Conservation (phyloP, 257 asterid genomes). For the Agastache rugosa region DNA sequence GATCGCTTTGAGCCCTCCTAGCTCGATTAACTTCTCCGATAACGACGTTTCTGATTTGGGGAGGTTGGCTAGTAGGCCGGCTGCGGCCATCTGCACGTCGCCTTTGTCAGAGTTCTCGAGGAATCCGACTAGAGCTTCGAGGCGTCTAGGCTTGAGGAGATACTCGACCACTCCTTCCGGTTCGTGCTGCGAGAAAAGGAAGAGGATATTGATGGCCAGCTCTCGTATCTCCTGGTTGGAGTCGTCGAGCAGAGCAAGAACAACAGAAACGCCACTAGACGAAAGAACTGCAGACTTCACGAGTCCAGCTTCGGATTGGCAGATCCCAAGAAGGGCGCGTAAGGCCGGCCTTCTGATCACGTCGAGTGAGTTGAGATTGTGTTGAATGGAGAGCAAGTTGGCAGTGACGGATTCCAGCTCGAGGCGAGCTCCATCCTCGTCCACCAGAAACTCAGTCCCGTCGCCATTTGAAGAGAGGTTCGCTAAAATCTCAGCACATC, state of each 20-base stretch:
- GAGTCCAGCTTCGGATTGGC: constrained; percentile 58
- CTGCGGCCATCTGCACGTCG: constrained; percentile 71
- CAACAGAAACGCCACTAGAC: constrained; percentile 54
- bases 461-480: constrained; percentile 55
- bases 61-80: constrained; percentile 66
- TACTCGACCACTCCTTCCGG: constrained; percentile 69
- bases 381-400: constrained; percentile 53
- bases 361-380: constrained; percentile 49
- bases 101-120: constrained; percentile 57
- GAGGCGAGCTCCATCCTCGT: constrained; percentile 46
- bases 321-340: constrained; percentile 57
- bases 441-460: constrained; percentile 56
- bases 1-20: constrained; percentile 64
- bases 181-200: constrained; percentile 69
- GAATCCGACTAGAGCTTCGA: constrained; percentile 63
- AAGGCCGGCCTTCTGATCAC: constrained; percentile 53
- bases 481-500: constrained; percentile 58
- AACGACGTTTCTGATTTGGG: constrained; percentile 62
- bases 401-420: constrained; percentile 49
- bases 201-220: constrained; percentile 58
- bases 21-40: constrained; percentile 56
- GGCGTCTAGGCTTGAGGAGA: constrained; percentile 62
- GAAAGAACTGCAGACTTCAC: constrained; percentile 66
- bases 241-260: constrained; percentile 66
- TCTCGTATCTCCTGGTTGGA: constrained; percentile 61